These are phyloP conservation scores for Vicia sativa DNA, from an alignment of 306 rosid genomes.

Conservation along the genomic window DNA sequence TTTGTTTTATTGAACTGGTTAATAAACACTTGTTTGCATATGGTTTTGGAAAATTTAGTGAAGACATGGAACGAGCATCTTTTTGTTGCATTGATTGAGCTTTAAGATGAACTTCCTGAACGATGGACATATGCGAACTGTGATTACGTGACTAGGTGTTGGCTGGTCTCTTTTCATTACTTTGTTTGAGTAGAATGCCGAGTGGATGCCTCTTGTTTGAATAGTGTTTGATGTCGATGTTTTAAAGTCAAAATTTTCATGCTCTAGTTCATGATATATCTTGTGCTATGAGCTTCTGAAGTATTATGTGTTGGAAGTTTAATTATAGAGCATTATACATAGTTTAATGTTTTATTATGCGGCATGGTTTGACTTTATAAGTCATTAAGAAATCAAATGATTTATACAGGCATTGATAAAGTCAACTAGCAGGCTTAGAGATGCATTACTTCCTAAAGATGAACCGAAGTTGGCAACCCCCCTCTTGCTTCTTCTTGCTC, in stretches of 20 bases:
- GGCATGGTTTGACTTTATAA: constrained; percentile 13
- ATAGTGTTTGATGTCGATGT: constrained; percentile 23
- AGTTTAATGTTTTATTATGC: constrained; percentile 14
- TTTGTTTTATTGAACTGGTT: constrained; percentile 7
- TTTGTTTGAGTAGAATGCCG: neutral
- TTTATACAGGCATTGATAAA: constrained; percentile 77
- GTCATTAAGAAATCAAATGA: constrained; percentile 26
- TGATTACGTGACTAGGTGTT: neutral
- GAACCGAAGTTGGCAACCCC: constrained; percentile 89
- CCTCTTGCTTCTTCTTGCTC: constrained; percentile 89
- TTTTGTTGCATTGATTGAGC: constrained; percentile 19
- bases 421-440: constrained; percentile 89
- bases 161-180: constrained; percentile 6
- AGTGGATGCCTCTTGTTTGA: neutral
- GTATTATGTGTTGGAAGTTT: neutral
- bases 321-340: neutral
- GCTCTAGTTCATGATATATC: constrained; percentile 20
- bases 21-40: constrained; percentile 5
- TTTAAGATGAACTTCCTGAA: constrained; percentile 16
- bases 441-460: constrained; percentile 87
- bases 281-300: constrained; percentile 23
- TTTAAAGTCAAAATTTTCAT: neutral
- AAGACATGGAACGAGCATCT: neutral
- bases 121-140: neutral
- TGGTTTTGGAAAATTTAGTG: constrained; percentile 8